phyloP scores from a whole-genome alignment of 2,329 filamentous ascomycete genomes.

The Aureobasidium subglaciale region DNA sequence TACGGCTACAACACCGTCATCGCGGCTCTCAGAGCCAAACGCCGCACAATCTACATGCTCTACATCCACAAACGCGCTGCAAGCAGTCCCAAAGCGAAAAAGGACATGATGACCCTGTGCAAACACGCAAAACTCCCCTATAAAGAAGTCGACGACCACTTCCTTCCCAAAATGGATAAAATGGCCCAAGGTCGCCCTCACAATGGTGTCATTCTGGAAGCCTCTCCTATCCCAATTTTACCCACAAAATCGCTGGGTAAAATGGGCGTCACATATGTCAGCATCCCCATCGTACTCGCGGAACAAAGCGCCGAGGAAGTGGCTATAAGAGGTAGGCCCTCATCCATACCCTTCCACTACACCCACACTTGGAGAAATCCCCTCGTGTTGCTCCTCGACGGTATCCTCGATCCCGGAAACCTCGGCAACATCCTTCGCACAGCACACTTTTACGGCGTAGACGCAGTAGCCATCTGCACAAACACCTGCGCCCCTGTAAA shows the following conservation, averaged over 20 bases:
- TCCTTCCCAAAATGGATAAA: slow-evolving; percentile 65
- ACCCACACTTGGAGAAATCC: slow-evolving; percentile 49
- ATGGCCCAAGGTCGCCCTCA: slow-evolving; percentile 78
- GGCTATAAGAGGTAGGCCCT: slow-evolving; percentile 59
- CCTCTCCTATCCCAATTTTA: slow-evolving; percentile 67
- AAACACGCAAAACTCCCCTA: slow-evolving; percentile 45
- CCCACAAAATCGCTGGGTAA: slow-evolving; percentile 28
- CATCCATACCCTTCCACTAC: slow-evolving; percentile 24
- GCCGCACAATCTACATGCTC: slow-evolving; percentile 73
- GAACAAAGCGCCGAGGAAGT: slow-evolving; percentile 66
- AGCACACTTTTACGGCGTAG: slow-evolving; percentile 82
- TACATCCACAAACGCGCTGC: slow-evolving; percentile 50
- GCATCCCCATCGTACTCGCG: slow-evolving; percentile 54
- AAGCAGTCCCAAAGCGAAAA: background rate
- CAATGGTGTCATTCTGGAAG: slow-evolving; percentile 83
- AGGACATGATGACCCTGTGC: slow-evolving; percentile 21
- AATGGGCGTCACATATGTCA: slow-evolving; percentile 28
- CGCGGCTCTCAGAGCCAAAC: slow-evolving; percentile 63
- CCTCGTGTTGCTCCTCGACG: slow-evolving; percentile 66
- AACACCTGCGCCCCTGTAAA: slow-evolving; percentile 66
- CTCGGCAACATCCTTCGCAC: slow-evolving; percentile 83
- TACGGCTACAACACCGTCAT: slow-evolving; percentile 78
- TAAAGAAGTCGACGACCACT: slow-evolving; percentile 52
- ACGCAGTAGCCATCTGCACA: slow-evolving; percentile 70
- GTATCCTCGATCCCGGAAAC: slow-evolving; percentile 76